Percentiles rank a stretch among this genome's conserved stretches.
Evolutionary conservation across 768 basidiomycete species (phyloP).

Genomic region (Leucosporidium scottii): DNA sequence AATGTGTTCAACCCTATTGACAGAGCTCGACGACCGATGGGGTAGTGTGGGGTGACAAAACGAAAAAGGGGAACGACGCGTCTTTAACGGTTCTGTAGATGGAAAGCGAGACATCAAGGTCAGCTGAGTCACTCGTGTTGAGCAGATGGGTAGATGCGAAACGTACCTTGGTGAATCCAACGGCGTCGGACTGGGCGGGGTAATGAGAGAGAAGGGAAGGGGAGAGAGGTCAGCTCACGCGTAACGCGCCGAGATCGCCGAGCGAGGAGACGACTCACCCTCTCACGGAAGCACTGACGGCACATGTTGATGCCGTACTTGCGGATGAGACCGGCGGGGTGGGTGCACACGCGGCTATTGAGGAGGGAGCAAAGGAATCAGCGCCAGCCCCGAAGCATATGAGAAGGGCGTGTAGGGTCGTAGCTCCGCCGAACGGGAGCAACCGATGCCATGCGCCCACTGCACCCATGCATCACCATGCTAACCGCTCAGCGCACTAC

Average conservation of each 20-base stretch:
- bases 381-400: not conserved
- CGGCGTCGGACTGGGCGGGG: slow-evolving; percentile 26
- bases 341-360: slow-evolving; percentile 37
- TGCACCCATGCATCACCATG: not conserved
- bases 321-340: slow-evolving; percentile 39
- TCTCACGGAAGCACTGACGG: slow-evolving; percentile 41
- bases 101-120: not conserved
- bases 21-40: no score
- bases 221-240: not conserved
- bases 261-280: not conserved
- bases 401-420: not conserved
- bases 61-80: slow-evolving; percentile 45
- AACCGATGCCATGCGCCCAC: not conserved
- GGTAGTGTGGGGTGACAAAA: no score
- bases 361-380: not conserved
- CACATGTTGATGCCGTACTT: slow-evolving; percentile 38
- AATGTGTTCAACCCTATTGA: no score
- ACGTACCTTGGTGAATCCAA: slow-evolving; percentile 39
- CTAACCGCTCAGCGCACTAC: not conserved
- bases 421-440: not conserved
- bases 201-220: not conserved
- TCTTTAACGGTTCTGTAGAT: slow-evolving; percentile 25
- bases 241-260: not conserved
- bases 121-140: no score
- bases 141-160: not conserved